phyloP scores from a whole-genome alignment of 2,329 filamentous ascomycete species.

The Bisporella sp. region DNA sequence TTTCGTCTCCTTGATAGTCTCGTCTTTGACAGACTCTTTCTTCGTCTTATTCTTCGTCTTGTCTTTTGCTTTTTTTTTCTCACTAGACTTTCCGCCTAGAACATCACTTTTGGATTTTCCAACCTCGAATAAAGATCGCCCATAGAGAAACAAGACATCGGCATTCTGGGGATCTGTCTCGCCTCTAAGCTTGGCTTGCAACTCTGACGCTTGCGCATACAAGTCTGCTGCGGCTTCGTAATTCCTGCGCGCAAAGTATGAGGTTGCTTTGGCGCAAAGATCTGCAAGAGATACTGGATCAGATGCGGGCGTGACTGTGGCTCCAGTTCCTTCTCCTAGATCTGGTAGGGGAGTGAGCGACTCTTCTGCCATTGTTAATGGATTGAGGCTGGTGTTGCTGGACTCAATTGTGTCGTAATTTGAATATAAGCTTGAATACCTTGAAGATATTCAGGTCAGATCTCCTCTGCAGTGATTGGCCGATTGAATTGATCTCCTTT shows the following conservation, averaged over 20 bases:
- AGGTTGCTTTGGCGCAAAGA: constrained; percentile 69
- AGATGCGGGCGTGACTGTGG: constrained; percentile 24
- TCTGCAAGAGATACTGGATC: constrained; percentile 63
- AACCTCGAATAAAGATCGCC: constrained; percentile 87
- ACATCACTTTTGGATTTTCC: constrained; percentile 94
- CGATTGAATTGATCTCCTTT: too few relatives aligned
- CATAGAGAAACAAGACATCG: constrained; percentile 90
- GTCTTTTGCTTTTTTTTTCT: constrained; percentile 43
- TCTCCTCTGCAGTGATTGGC: too few relatives aligned
- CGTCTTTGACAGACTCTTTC: constrained; percentile 28
- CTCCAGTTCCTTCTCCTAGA: constrained; percentile 15
- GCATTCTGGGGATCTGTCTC: constrained; percentile 88
- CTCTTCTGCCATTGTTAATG: constrained; percentile 17
- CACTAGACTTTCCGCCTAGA: constrained; percentile 70
- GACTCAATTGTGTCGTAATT: too few relatives aligned
- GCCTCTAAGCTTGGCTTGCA: constrained; percentile 87
- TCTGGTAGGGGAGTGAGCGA: constrained; percentile 14
- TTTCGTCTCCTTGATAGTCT: constrained; percentile 24
- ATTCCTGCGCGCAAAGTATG: constrained; percentile 84
- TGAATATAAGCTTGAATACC: too few relatives aligned
- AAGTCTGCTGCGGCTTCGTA: constrained; percentile 80
- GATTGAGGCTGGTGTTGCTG: too few relatives aligned
- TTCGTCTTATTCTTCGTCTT: constrained; percentile 35
- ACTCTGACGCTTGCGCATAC: constrained; percentile 80
- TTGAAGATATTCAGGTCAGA: too few relatives aligned